Evolutionary conservation across 345 rosid genomes (phyloP), one percentile per base, ranked within the genome.

Genomic region (Laguncularia racemosa): DNA sequence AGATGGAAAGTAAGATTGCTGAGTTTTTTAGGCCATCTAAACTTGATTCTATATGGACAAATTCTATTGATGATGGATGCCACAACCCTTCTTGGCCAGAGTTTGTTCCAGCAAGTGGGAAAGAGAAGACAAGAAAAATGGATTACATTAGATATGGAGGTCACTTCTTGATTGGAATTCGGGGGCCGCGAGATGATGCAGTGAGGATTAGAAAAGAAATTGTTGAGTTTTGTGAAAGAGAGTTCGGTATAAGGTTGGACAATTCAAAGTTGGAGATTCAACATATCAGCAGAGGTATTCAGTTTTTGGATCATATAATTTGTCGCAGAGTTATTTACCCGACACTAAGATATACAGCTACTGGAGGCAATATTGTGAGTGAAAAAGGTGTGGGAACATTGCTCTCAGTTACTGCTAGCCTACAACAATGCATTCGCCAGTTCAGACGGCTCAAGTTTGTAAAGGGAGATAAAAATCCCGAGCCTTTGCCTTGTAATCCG

Each of bases 1-100:
- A 68, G 73, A 85, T 87, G 97, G 97, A 89, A 67, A 71, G 61
- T 44, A 85, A 72, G 81, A 74, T 85, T 55, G 73, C 74, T 21
- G 71, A 74, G 67, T 85, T 76, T 75, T 89, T 93, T 67, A 82
- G 68, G 59, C 97, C 99, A 46, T 82, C 73, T 71, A 81, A 79
- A 70, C 73, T 67, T 2, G 95, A 93, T 77, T 83, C 97, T 0
- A 87, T 93, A 76, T 93, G 99, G 99, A 93, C 78, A 72, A 70
- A 82, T 50, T 82, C 90, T 12, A 87, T 84, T 33, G 65, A 83
- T 72, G 97, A 83, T 70, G 95, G 92, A 44, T 87, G 90, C 33
- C 96, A 89, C 67, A 93, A 93, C 60, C 95, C 97, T n/a, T 76
- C 96, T 11, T 93, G 99, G 99, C 99, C 96, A 0, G 97, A 93